Base-by-base conservation (phyloP, 345 rosid species). In the Aethionema arabicum region DNA sequence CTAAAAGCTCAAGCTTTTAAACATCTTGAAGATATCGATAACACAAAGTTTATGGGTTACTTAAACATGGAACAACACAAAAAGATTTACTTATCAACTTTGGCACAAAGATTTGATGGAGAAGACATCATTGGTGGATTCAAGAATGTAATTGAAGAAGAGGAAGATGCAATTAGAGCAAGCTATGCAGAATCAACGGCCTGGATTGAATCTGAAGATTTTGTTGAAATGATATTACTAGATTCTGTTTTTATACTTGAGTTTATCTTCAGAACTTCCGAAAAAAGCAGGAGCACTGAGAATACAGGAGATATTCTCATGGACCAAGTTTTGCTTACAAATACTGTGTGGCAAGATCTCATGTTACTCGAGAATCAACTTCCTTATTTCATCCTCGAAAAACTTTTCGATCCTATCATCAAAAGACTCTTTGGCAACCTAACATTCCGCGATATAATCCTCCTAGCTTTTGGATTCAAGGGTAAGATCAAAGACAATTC, bases 281-380 rank as follows among this genome's bases (percentile, higher is more conserved):
- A 44, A 7, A 32, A 43, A 2, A 0, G 6, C 3, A 0, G 15
- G 8, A 3, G 4, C 15, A 43, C 4, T 4, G 7, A 14, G 9
- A 8, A 46, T 21, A 39, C 29, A 33, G 8, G 40, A 4, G 35
- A 56, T 7, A 9, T 8, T 50, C 4, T 51, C 5, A 30, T 51
- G 6, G n/a, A n/a, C n/a, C n/a, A n/a, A n/a, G n/a, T n/a, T n/a
- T n/a, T n/a, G n/a, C n/a, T n/a, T n/a, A n/a, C n/a, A n/a, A n/a
- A n/a, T n/a, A n/a, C n/a, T n/a, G n/a, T n/a, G n/a, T n/a, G n/a
- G n/a, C n/a, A n/a, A n/a, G n/a, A n/a, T n/a, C n/a, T n/a, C n/a
- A n/a, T n/a, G n/a, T n/a, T n/a, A n/a, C n/a, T n/a, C n/a, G 62
- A 57, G 12, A 57, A 57, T 15, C 69, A 65, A n/a, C 52, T 54